Evolutionary conservation across 345 rosid species (phyloP), one percentile per base, ranked within the genome.

Genomic region (Corchorus capsularis): DNA sequence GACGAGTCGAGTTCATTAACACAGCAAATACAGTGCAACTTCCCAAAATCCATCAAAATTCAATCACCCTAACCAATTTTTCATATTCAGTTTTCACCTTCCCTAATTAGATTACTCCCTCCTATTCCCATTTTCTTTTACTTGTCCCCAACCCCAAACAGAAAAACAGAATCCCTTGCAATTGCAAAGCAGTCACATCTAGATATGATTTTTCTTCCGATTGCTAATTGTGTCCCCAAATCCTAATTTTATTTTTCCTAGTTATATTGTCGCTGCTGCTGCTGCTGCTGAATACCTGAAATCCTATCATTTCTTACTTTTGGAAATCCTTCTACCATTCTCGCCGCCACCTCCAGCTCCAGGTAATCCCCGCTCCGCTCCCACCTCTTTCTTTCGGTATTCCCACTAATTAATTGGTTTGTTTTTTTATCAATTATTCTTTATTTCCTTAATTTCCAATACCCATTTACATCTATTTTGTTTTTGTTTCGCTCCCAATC

Each of bases 21-120:
- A 19, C 35, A 45, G 11, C 35, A 45, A 66, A 45, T 3, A 16
- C 71, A 19, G 15, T 45, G 53, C 1, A 66, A 66, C 54, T 5
- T n/a, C 55, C 55, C 53, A 43, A 67, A 66, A 9, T 14, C 71
- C 37, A 10, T 67, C 35, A 66, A n/a, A 67, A 43, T 67, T 66
- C 55, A 12, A 22, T 17, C 66, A 39, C 43, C 66, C 45, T 8
- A 6, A 34, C 13, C 32, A 27, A 27, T 27, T 27, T 39, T 39
- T 39, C 43, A 39, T 39, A 39, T 39, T 39, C 43, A 39, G 43
- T 39, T 4, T 34, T 13, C 65, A 32, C 7, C 37, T 32, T 11
- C 39, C 9, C 27, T 27, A 27, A 27, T 6, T 19, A 3, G 4
- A 19, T 57, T 4, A 1, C 10, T 57, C 34, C 34, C 20, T 32